A percentile compares a stretch with the other conserved stretches of the same genome.
Evolutionary conservation across 73 alveolate species (phyloP).

Genomic region (Paramecium biaurelia): DNA sequence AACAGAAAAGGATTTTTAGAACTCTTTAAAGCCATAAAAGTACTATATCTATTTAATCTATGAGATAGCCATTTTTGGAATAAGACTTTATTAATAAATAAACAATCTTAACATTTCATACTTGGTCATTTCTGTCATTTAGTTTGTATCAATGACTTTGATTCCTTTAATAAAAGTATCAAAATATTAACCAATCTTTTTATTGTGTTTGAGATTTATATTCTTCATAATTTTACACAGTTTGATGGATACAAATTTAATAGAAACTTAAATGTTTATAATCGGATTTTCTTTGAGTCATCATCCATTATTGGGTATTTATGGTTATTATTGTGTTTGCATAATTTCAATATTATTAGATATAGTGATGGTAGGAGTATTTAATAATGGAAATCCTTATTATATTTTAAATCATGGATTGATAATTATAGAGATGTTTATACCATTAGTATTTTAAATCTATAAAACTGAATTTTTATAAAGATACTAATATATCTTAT

Average conservation of each 20-base stretch:
- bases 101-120: not conserved
- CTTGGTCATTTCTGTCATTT: not conserved
- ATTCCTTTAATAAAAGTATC: not conserved
- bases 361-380: not conserved
- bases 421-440: not conserved
- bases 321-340: not conserved
- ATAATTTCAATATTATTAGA: not conserved
- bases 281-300: not conserved
- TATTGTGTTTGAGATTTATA: not conserved
- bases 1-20: slow-evolving; percentile 15
- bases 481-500: slow-evolving; percentile 3
- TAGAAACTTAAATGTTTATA: not conserved
- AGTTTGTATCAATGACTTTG: not conserved
- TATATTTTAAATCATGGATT: not conserved
- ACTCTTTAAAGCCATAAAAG: not conserved
- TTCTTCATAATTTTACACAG: not conserved
- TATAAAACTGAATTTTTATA: not conserved
- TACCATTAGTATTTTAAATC: not conserved
- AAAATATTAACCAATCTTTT: not conserved
- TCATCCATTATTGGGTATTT: not conserved
- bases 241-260: not conserved
- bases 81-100: not conserved
- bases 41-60: not conserved
- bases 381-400: not conserved
- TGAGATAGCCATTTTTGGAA: not conserved